These are phyloP conservation scores for Penstemon davidsonii DNA, from an alignment of 257 asterid species.

Conservation along the genomic window DNA sequence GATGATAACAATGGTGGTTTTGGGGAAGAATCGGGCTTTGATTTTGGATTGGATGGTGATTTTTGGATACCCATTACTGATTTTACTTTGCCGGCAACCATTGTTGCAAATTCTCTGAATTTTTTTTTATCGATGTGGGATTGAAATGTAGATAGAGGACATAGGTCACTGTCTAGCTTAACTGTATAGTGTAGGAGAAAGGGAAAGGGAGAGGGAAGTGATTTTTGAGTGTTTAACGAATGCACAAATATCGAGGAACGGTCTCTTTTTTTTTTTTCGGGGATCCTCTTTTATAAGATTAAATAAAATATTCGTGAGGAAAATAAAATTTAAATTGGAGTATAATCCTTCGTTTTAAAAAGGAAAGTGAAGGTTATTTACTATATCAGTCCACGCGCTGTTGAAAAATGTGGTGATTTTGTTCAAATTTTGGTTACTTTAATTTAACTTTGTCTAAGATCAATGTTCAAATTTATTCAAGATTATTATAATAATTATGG, in stretches of 20 bases:
- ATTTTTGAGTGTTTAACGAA: not conserved
- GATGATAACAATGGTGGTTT: constrained; percentile 39
- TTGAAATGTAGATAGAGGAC: not conserved
- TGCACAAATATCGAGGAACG: not conserved
- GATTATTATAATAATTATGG: no score
- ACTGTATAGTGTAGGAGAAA: not conserved
- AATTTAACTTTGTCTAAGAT: no score
- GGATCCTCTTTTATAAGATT: no score
- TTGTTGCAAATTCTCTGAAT: constrained; percentile 6
- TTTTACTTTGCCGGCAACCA: constrained; percentile 90
- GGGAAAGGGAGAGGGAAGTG: not conserved
- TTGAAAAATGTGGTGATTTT: no score
- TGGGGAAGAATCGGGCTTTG: constrained; percentile 37
- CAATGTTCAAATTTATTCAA: no score
- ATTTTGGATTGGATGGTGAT: constrained; percentile 43
- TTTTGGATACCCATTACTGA: constrained; percentile 71
- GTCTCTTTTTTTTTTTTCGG: not conserved
- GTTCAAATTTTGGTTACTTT: no score
- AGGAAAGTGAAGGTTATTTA: no score
- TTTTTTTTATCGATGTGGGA: constrained; percentile 21
- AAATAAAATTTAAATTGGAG: no score
- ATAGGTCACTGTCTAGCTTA: not conserved
- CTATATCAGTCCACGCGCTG: no score
- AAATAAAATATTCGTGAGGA: no score
- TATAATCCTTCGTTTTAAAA: no score